Evolutionary conservation across 768 basidiomycete species (phyloP).

Genomic region (Trametes gibbosa): DNA sequence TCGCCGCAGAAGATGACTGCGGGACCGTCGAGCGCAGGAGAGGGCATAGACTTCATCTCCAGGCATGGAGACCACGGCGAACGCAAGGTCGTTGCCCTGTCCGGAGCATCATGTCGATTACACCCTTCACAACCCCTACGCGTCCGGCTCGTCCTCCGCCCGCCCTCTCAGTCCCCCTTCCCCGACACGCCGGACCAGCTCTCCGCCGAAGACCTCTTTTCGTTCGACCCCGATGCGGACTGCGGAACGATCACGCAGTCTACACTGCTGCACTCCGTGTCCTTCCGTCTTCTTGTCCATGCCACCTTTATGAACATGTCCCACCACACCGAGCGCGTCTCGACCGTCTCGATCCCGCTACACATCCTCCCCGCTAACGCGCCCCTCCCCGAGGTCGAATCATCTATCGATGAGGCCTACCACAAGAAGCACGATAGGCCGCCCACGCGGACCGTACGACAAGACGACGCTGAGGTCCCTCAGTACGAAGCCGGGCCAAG

Average conservation of each 20-base stretch:
- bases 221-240: conserved; percentile 56
- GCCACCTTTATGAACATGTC: conserved; percentile 75
- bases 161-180: conserved; percentile 13
- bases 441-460: conserved; percentile 64
- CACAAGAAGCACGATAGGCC: conserved; percentile 87
- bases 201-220: conserved; percentile 31
- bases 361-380: conserved; percentile 72
- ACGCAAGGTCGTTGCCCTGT: conserved; percentile 63
- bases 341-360: conserved; percentile 65
- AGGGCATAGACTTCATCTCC: conserved; percentile 22
- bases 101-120: conserved; percentile 91
- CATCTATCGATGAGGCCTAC: conserved; percentile 69
- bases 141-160: conserved; percentile 77
- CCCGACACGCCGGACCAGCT: conserved; percentile 3
- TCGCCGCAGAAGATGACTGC: conserved; percentile 22
- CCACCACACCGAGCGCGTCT: conserved; percentile 64
- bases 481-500: conserved; percentile 79
- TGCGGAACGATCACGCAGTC: conserved; percentile 77
- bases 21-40: conserved; percentile 25
- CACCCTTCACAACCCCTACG: conserved; percentile 72
- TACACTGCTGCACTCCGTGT: conserved; percentile 80
- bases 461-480: conserved; percentile 69
- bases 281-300: conserved; percentile 71
- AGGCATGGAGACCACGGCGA: conserved; percentile 32
- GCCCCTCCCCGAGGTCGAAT: conserved; percentile 76